Percentiles rank a stretch among this genome's conserved stretches.
Conservation (phyloP, 306 rosid genomes). For the Acacia crassicarpa region DNA sequence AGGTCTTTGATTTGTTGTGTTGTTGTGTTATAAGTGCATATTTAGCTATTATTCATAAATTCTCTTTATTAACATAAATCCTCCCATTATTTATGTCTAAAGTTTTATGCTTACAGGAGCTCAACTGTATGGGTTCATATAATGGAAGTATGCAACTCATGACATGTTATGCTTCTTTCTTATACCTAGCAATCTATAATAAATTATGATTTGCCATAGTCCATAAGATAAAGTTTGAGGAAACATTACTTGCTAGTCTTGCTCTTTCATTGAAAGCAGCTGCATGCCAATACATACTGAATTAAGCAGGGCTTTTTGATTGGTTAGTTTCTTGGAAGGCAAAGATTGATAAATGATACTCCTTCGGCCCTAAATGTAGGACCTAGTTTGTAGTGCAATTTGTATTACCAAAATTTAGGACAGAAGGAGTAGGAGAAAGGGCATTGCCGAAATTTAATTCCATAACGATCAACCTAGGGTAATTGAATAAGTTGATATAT, state of each 20-base stretch:
- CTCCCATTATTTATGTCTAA: not conserved
- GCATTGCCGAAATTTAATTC: not conserved
- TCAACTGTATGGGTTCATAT: not conserved
- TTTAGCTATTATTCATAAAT: not conserved
- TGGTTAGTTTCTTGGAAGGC: constrained; percentile 13
- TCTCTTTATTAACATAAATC: not conserved
- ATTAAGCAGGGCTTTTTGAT: not conserved
- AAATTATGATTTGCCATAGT: not conserved
- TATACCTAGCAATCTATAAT: not conserved
- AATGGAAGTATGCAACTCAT: constrained; percentile 6
- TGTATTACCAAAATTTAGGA: too few relatives aligned
- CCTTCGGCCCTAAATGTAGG: too few relatives aligned
- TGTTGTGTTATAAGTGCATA: not conserved
- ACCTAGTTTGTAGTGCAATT: too few relatives aligned
- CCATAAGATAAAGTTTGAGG: constrained; percentile 8
- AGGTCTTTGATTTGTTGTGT: not conserved
- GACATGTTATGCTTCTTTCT: not conserved
- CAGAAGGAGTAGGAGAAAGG: not conserved
- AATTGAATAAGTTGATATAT: not conserved
- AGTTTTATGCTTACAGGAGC: not conserved
- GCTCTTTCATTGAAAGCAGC: constrained; percentile 4
- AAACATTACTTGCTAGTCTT: not conserved
- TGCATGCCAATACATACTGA: not conserved
- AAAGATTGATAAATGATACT: not conserved
- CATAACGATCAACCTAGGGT: not conserved